Evolutionary conservation across 164 flowering plant species (phyloP).

Genomic region (Piper longum): DNA sequence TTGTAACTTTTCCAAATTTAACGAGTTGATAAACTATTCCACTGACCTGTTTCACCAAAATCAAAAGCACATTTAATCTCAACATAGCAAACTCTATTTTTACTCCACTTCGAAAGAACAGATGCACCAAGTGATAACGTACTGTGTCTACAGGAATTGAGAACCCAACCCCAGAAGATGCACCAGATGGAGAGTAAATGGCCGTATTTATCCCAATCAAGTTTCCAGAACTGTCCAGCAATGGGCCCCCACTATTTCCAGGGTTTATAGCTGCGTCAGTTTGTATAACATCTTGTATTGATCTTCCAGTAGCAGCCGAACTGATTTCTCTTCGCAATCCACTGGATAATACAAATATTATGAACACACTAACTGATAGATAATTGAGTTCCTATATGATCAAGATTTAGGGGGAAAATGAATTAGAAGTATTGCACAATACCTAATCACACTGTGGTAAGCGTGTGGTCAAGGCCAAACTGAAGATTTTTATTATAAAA

Average conservation of each 20-base stretch:
- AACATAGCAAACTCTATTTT: background rate
- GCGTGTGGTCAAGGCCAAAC: slow-evolving; percentile 98
- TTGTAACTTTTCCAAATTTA: slow-evolving; percentile 78
- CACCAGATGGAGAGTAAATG: slow-evolving; percentile 95
- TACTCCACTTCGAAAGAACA: background rate
- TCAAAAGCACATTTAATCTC: background rate
- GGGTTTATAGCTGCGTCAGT: slow-evolving; percentile 99
- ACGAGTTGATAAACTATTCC: slow-evolving; percentile 93
- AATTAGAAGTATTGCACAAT: background rate
- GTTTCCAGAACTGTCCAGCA: slow-evolving; percentile 86
- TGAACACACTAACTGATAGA: background rate
- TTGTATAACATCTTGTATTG: slow-evolving; percentile 95
- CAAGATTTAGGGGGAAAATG: background rate
- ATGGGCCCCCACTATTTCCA: slow-evolving; percentile 98
- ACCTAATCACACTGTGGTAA: slow-evolving; percentile 98
- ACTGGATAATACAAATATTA: slow-evolving; percentile 24
- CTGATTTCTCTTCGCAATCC: slow-evolving; percentile 90
- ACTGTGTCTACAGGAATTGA: slow-evolving; percentile 3
- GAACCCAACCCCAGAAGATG: slow-evolving; percentile 88
- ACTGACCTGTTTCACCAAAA: slow-evolving; percentile 37
- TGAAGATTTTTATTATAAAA: slow-evolving; percentile 21
- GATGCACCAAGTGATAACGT: background rate
- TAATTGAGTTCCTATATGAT: background rate
- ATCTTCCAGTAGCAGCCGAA: slow-evolving; percentile 96
- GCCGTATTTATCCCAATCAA: slow-evolving; percentile 95